Conservation (phyloP, 352 stramenopile species). For the Pythium folliculosum region DNA sequence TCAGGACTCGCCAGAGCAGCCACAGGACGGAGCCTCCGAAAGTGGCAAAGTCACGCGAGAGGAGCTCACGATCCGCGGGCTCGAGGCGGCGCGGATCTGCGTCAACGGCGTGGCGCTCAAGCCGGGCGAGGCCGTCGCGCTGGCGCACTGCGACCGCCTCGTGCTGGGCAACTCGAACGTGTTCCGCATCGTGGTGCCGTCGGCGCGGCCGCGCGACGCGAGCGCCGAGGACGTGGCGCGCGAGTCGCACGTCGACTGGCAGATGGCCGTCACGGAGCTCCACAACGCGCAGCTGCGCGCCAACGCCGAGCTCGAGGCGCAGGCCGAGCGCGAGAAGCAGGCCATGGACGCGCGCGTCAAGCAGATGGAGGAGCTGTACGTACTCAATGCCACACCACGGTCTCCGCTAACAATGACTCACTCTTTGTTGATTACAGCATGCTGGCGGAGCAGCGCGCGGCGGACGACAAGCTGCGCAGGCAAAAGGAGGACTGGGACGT, state of each 20-base stretch:
- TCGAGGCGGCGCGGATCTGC: conserved; percentile 57
- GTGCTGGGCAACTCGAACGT: conserved; percentile 80
- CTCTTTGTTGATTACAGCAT: conserved; percentile 38
- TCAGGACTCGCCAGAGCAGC: background rate
- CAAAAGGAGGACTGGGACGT: conserved; percentile 75
- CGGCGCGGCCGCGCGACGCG: conserved; percentile 43
- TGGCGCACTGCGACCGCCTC: conserved; percentile 70
- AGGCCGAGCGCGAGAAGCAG: conserved; percentile 67
- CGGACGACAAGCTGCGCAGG: conserved; percentile 62
- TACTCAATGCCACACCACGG: background rate
- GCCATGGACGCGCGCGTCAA: conserved; percentile 78
- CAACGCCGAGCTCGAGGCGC: conserved; percentile 53
- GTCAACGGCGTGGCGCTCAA: conserved; percentile 66
- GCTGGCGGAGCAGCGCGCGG: conserved; percentile 49
- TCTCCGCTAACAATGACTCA: background rate
- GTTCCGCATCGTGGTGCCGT: conserved; percentile 75
- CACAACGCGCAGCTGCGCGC: conserved; percentile 73
- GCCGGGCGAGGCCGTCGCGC: conserved; percentile 33
- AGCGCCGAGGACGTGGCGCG: conserved; percentile 59
- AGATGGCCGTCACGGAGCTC: conserved; percentile 80
- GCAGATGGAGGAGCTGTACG: conserved; percentile 75
- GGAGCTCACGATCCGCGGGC: conserved; percentile 36
- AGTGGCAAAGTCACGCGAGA: background rate
- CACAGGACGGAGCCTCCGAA: background rate
- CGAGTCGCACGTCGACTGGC: conserved; percentile 71